These are phyloP conservation scores for Diaporthe capsici DNA, from an alignment of 2,329 filamentous ascomycete genomes.

Conservation along the genomic window DNA sequence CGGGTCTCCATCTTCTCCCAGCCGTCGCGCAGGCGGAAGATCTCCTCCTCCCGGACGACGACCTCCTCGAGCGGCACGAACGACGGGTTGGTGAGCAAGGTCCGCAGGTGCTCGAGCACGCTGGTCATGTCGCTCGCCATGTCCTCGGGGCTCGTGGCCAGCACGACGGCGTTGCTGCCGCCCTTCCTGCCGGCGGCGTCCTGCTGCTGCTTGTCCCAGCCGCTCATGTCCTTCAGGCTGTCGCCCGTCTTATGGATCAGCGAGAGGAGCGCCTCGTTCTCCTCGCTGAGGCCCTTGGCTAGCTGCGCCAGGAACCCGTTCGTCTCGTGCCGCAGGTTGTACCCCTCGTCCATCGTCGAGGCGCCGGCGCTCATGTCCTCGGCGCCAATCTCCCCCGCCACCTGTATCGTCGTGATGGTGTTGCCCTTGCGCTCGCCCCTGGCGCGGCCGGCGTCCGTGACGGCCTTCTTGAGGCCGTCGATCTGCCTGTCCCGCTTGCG, in stretches of 20 bases:
- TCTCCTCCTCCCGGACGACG: conserved; percentile 91
- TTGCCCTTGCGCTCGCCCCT: conserved; percentile 69
- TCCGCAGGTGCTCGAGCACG: conserved; percentile 85
- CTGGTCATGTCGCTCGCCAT: conserved; percentile 81
- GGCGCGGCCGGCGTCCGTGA: conserved; percentile 78
- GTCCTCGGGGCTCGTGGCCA: conserved; percentile 68
- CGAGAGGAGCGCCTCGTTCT: conserved; percentile 86
- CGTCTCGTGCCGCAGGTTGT: conserved; percentile 87
- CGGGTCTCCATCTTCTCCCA: conserved; percentile 95
- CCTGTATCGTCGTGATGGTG: conserved; percentile 69
- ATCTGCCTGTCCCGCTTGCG: conserved; percentile 92
- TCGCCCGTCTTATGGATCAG: conserved; percentile 80
- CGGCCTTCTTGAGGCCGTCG: conserved; percentile 88
- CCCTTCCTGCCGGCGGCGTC: conserved; percentile 37
- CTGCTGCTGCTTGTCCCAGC: conserved; percentile 60
- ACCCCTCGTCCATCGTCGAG: conserved; percentile 64
- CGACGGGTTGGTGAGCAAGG: conserved; percentile 91
- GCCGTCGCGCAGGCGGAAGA: conserved; percentile 82
- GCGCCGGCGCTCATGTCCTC: conserved; percentile 52
- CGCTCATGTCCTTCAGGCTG: conserved; percentile 79
- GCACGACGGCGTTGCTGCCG: conserved; percentile 48
- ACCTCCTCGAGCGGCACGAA: conserved; percentile 98
- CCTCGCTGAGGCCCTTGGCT: conserved; percentile 86
- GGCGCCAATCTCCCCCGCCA: conserved; percentile 67
- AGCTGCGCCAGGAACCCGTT: conserved; percentile 91